Conservation (phyloP, 495 filamentous ascomycete genomes). For the Viridothelium virens region DNA sequence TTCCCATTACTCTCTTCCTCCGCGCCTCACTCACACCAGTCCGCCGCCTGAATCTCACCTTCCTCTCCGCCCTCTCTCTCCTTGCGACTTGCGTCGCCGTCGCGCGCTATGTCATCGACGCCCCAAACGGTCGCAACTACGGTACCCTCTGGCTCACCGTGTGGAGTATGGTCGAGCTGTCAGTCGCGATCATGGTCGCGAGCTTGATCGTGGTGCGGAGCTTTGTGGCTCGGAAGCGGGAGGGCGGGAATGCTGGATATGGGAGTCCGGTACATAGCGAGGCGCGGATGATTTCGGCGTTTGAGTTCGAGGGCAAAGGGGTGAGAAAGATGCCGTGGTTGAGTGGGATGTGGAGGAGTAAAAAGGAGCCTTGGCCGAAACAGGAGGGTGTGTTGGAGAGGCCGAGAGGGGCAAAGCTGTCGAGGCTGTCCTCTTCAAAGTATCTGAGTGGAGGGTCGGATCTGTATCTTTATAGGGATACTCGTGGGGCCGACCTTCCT, state of each 20-base stretch:
- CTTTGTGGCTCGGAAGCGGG: background rate
- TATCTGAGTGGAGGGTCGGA: background rate
- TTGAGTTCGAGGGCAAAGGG: background rate
- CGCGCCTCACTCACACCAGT: background rate
- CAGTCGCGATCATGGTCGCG: background rate
- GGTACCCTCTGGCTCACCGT: background rate
- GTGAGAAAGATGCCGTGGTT: background rate
- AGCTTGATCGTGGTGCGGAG: background rate
- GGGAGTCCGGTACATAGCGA: too few species aligned
- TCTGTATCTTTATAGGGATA: background rate
- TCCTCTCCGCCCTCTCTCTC: background rate
- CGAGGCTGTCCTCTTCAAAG: background rate
- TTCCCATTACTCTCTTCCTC: background rate
- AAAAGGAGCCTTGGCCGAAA: background rate
- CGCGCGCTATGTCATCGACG: background rate
- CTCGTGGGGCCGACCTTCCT: background rate
- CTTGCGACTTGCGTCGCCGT: background rate
- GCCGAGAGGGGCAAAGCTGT: background rate
- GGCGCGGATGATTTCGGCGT: background rate
- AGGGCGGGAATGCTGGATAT: background rate
- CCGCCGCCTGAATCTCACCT: background rate
- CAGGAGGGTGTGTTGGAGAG: background rate
- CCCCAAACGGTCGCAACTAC: background rate
- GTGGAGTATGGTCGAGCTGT: background rate
- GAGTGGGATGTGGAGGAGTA: background rate